These are phyloP conservation scores for Zalaria obscura DNA, from an alignment of 2,329 filamentous ascomycete genomes.

Conservation along the genomic window DNA sequence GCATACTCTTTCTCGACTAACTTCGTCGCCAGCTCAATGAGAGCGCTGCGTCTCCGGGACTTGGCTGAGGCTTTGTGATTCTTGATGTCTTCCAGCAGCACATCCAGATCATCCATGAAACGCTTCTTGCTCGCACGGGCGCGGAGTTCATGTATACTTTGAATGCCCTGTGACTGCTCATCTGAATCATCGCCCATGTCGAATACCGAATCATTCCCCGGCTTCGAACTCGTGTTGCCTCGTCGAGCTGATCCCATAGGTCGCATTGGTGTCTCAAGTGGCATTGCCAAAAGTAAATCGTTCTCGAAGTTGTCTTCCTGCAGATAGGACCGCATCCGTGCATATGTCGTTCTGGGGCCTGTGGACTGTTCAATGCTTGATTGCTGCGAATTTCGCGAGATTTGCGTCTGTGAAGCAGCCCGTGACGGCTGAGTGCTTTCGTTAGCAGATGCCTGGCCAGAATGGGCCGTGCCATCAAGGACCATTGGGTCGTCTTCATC, in stretches of 20 bases:
- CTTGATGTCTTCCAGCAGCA: conserved; percentile 45
- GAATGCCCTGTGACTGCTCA: conserved; percentile 28
- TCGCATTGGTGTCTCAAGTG: conserved; percentile 11
- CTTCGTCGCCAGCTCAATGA: conserved; percentile 42
- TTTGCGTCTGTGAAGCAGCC: conserved; percentile 5
- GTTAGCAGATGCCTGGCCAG: background rate
- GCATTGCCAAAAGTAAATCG: conserved; percentile 16
- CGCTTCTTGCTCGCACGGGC: conserved; percentile 42
- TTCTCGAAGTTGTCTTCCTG: conserved; percentile 34
- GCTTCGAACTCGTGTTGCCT: too few species aligned
- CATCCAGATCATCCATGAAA: conserved; percentile 40
- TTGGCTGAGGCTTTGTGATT: conserved; percentile 25
- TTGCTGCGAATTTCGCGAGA: background rate
- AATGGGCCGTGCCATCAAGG: background rate
- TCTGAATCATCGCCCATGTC: conserved; percentile 32
- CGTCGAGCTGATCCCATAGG: background rate
- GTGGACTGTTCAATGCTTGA: conserved; percentile 1
- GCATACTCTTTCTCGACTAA: conserved; percentile 47
- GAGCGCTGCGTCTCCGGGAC: conserved; percentile 35
- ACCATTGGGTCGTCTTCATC: background rate
- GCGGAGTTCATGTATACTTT: conserved; percentile 48
- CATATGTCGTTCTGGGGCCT: conserved; percentile 42
- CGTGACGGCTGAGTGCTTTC: background rate
- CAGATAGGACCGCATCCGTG: conserved; percentile 44
- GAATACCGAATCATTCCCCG: conserved; percentile 6